Evolutionary conservation across 2,329 filamentous ascomycete genomes (phyloP).

Genomic region (Ophiostoma angusticollis): DNA sequence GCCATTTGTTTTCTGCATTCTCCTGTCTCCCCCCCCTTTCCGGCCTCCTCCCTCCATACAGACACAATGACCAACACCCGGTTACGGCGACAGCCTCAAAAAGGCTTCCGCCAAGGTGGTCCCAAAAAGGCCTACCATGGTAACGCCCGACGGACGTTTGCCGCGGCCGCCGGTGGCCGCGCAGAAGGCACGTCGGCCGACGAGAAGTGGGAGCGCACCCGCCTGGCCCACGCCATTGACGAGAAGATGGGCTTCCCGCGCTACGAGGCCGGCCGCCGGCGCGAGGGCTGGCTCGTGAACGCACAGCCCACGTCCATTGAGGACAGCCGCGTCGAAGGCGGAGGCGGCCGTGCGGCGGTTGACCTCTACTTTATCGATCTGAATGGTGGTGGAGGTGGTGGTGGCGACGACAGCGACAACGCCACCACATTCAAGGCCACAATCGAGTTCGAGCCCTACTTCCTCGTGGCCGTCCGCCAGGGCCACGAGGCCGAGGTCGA

Average conservation of each 20-base stretch:
- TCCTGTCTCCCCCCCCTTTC: neutral
- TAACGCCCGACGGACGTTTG: slow-evolving; percentile 59
- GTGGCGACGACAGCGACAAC: slow-evolving; percentile 88
- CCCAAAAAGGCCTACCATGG: slow-evolving; percentile 62
- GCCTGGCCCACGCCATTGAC: slow-evolving; percentile 78
- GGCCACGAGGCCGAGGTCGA: slow-evolving; percentile 87
- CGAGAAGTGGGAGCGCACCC: slow-evolving; percentile 79
- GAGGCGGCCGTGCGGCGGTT: slow-evolving; percentile 76
- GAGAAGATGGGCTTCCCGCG: slow-evolving; percentile 88
- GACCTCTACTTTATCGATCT: slow-evolving; percentile 97
- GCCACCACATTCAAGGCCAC: slow-evolving; percentile 89
- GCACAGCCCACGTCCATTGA: slow-evolving; percentile 82
- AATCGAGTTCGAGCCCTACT: slow-evolving; percentile 92
- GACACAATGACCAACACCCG: slow-evolving; percentile 45
- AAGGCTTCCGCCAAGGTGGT: slow-evolving; percentile 51
- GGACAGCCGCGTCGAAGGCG: slow-evolving; percentile 71
- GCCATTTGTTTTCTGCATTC: neutral
- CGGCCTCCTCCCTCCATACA: neutral
- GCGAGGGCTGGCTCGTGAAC: slow-evolving; percentile 84
- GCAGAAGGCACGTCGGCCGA: slow-evolving; percentile 81
- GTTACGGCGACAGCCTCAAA: slow-evolving; percentile 43
- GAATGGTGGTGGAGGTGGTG: slow-evolving; percentile 94
- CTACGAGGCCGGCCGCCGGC: slow-evolving; percentile 75
- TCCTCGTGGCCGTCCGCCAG: slow-evolving; percentile 78
- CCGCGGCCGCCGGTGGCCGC: slow-evolving; percentile 59